Evolutionary conservation across 163 green algal species (phyloP), one percentile per base, ranked within the genome.

Genomic region (Chlamydomonas reinhardtii): DNA sequence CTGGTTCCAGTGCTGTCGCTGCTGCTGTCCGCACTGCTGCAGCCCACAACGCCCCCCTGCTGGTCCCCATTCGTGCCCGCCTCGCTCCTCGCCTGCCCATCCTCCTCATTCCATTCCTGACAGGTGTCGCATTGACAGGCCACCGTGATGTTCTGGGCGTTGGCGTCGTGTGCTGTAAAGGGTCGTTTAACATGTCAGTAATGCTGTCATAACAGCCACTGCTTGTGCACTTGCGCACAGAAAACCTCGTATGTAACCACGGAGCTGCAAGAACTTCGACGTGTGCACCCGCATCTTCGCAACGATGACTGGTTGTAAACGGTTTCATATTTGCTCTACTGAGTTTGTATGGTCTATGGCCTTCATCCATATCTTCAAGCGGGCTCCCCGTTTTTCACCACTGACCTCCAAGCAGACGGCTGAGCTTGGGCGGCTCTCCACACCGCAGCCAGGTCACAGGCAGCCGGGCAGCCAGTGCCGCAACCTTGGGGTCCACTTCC

Each of bases 41-140:
- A 14, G 5, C 25, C 76, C 4, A 16, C 65, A 19, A 9, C 25
- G 59, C 76, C 25, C 5, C 20, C 61, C 24, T 31, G 61, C 12
- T 31, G 17, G 17, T 56, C 14, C 48, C 19, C 48, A 17, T 56
- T 14, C 11, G 48, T 17, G 48, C 19, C 48, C 48, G 48, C 48
- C 48, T 56, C 48, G 14, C 48, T 56, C 11, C 19, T 14, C 48
- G 48, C 48, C 48, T 22, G 48, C 48, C 19, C 25, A 0, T 73
- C 29, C 15, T 43, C 32, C 29, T 0, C 16, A 37, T 73, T 73
- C 22, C 8, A 35, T 12, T 65, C 64, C 4, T 65, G 39, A 29
- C 80, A 86, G 70, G 70, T 80, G 69, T 34, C 35, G 34, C 80
- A 86, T 27, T 8, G 32, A 35, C 80, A 86, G 56, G 16, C 56